Evolutionary conservation across 83 land plant genomes (phyloP), one percentile per base, ranked within the genome.

Genomic region (Picea mariana): DNA sequence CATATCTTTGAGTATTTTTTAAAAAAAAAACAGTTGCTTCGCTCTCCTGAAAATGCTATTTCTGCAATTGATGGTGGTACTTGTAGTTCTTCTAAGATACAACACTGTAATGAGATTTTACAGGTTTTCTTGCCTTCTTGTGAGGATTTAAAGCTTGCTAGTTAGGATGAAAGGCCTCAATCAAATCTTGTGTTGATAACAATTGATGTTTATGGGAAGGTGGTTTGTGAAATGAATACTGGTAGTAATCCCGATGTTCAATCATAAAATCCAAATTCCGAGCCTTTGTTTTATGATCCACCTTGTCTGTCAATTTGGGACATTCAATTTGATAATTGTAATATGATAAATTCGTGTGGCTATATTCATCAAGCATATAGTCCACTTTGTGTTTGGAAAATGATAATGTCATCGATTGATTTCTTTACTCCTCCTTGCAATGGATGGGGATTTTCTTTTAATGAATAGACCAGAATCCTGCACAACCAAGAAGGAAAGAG

Each of bases 341-440:
- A 98, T 85, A 86, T 98, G 78, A 68, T 89, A 81, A 87, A 83
- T 38, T 87, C 95, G 55, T 89, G 92, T 72, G 81, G 82, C 81
- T 85, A 87, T 79, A 69, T 87, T 71, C 94, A 87, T 40, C 49
- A 44, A 6, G 49, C 7, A 44, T 44, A 90, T 60, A 98, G 99
- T 81, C 99, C 99, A 0, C 92, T 98, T 47, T 98, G 99, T 52
- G 94, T 96, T 9, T 91, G 99, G 15, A 93, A 93, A 81, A 84
- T 94, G 86, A 92, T 92, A 88, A 95, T 90, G 88, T 88, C 97
- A 21, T 87, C 94, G 3, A 79, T 90, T 79, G 88, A 92, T 80
- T 92, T 89, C 77, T 78, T 87, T 9, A 83, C 92, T 59, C 92
- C 98, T 40, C 78, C 85, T 38, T 40, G 75, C 20, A 64, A 76